These are phyloP conservation scores for Tricholoma furcatifolium DNA, from an alignment of 768 basidiomycete genomes.

Conservation along the genomic window DNA sequence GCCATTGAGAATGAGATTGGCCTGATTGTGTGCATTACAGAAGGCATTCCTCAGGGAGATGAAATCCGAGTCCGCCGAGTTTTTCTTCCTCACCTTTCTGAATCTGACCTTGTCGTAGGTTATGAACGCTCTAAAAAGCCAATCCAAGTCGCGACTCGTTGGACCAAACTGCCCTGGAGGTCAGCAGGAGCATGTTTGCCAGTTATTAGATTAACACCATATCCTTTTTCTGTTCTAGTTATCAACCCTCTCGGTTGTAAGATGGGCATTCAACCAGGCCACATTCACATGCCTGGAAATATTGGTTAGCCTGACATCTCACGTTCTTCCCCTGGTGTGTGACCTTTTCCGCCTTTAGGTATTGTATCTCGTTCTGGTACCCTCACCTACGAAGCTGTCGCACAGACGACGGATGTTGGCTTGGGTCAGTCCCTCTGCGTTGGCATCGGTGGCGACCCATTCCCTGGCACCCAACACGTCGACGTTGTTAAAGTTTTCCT, in stretches of 20 bases:
- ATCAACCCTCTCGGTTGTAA: slow-evolving; percentile 98
- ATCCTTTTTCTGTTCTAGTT: slow-evolving; percentile 37
- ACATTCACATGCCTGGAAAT: slow-evolving; percentile 95
- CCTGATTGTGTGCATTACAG: slow-evolving; percentile 97
- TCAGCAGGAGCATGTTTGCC: slow-evolving; percentile 15
- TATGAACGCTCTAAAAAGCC: slow-evolving; percentile 89
- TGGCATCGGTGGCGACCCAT: slow-evolving; percentile 97
- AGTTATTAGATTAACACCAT: not conserved
- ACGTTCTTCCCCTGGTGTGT: not conserved
- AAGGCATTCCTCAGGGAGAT: slow-evolving; percentile 97
- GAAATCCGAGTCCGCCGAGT: slow-evolving; percentile 74
- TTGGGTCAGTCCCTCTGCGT: slow-evolving; percentile 96
- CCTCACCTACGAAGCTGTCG: slow-evolving; percentile 97
- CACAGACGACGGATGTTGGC: slow-evolving; percentile 93
- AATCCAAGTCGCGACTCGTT: slow-evolving; percentile 92
- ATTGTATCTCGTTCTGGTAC: slow-evolving; percentile 96
- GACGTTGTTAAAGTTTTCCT: slow-evolving; percentile 97
- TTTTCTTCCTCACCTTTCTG: slow-evolving; percentile 1
- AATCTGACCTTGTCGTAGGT: slow-evolving; percentile 50
- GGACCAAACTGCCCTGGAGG: slow-evolving; percentile 97
- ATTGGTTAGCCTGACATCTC: slow-evolving; percentile 57
- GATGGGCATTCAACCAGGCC: slow-evolving; percentile 98
- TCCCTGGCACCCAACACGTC: slow-evolving; percentile 93
- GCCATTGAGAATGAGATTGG: slow-evolving; percentile 98
- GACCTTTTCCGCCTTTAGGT: slow-evolving; percentile 42